Conservation (phyloP, 495 filamentous ascomycete genomes). For the Pyronema domesticum region DNA sequence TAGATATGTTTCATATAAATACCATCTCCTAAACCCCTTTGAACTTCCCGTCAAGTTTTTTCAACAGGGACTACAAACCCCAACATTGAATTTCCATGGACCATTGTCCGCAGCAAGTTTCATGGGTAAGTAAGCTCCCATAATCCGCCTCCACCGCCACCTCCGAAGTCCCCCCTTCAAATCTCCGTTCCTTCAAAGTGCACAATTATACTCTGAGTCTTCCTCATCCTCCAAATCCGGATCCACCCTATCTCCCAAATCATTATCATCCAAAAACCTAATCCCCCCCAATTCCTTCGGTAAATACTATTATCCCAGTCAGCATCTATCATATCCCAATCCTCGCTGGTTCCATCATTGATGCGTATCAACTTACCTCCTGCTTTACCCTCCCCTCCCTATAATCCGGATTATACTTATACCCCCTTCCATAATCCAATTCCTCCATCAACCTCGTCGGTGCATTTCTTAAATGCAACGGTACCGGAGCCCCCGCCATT, state of each 20-base stretch:
- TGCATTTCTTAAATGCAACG: slow-evolving; percentile 77
- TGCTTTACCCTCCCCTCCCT: slow-evolving; percentile 67
- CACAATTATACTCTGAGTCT: not conserved
- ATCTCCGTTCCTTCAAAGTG: not conserved
- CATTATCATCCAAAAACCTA: slow-evolving; percentile 60
- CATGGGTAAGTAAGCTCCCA: no score
- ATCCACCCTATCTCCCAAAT: slow-evolving; percentile 66
- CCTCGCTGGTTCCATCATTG: not conserved
- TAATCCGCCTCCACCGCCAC: no score
- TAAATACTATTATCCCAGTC: slow-evolving; percentile 37
- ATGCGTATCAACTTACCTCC: slow-evolving; percentile 29
- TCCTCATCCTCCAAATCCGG: slow-evolving; percentile 29
- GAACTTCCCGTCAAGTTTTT: no score
- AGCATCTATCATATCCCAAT: not conserved
- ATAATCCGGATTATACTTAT: slow-evolving; percentile 93
- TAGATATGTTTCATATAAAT: no score
- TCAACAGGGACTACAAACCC: no score
- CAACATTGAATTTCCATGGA: no score
- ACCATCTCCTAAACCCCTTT: no score
- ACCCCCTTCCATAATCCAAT: slow-evolving; percentile 71
- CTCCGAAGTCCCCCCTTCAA: not conserved
- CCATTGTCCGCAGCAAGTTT: no score
- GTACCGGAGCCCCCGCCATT: slow-evolving; percentile 59
- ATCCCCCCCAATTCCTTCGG: slow-evolving; percentile 52
- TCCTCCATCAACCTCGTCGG: slow-evolving; percentile 87